Evolutionary conservation across 2,329 filamentous ascomycete species (phyloP).

Genomic region (Venturia asperata): DNA sequence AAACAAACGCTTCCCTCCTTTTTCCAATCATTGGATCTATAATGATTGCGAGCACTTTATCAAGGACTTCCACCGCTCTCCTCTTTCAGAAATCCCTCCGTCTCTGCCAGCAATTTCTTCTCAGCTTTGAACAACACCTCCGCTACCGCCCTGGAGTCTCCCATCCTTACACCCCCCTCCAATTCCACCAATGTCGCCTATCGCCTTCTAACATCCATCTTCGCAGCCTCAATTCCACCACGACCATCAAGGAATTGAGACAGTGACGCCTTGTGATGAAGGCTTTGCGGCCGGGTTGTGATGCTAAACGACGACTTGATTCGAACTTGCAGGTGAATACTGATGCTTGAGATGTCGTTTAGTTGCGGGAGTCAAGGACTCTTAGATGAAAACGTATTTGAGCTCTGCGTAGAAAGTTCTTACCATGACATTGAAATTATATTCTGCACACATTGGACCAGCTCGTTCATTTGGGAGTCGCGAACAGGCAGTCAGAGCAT

Average conservation of each 20-base stretch:
- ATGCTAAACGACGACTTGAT: background rate
- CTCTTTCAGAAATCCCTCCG: background rate
- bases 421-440: background rate
- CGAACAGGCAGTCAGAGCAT: background rate
- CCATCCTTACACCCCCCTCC: background rate
- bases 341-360: background rate
- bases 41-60: slow-evolving; percentile 21
- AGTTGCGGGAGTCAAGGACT: background rate
- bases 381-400: background rate
- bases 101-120: background rate
- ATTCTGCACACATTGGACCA: background rate
- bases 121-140: background rate
- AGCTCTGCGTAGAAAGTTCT: background rate
- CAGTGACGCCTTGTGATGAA: background rate
- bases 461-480: background rate
- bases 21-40: too few relatives aligned
- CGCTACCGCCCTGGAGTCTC: background rate
- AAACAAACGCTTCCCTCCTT: too few relatives aligned
- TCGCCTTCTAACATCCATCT: background rate
- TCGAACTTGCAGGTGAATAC: background rate
- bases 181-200: background rate
- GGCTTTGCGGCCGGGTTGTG: background rate
- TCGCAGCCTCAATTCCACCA: background rate
- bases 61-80: background rate
- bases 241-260: background rate